These are phyloP conservation scores for Linanthus parryae DNA, from an alignment of 148 eudicot genomes.

Conservation along the genomic window DNA sequence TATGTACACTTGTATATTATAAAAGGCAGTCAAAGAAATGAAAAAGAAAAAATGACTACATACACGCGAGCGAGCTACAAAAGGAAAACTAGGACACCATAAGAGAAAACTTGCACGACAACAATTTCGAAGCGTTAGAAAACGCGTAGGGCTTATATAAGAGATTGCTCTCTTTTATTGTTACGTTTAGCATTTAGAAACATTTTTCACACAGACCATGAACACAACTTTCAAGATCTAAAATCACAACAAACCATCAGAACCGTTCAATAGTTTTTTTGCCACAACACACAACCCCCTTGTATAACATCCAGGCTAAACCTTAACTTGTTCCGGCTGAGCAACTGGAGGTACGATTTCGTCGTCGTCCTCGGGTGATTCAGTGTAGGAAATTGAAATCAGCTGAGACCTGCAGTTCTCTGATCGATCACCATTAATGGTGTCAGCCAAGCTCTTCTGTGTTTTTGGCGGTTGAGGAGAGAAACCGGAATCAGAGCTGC, in stretches of 20 bases:
- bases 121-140: too few species aligned
- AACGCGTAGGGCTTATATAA: too few species aligned
- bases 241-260: conserved; percentile 8
- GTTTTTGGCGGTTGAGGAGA: conserved; percentile 3
- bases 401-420: conserved; percentile 36
- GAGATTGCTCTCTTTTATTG: too few species aligned
- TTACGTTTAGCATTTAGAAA: neutral
- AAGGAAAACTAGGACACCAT: too few species aligned
- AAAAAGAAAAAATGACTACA: too few species aligned
- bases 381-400: conserved; percentile 34
- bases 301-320: conserved; percentile 5
- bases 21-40: too few species aligned
- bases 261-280: neutral
- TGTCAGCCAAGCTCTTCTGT: conserved; percentile 5
- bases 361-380: conserved; percentile 24
- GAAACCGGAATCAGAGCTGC: conserved; percentile 7
- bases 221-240: neutral
- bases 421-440: conserved; percentile 10
- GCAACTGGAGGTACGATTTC: conserved; percentile 16
- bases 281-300: neutral
- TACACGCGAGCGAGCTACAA: too few species aligned
- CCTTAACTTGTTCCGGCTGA: too few species aligned
- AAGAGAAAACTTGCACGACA: too few species aligned
- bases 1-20: too few species aligned
- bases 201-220: conserved; percentile 5